phyloP scores from a whole-genome alignment of 2,329 filamentous ascomycete species.

The Lanzia echinophila region DNA sequence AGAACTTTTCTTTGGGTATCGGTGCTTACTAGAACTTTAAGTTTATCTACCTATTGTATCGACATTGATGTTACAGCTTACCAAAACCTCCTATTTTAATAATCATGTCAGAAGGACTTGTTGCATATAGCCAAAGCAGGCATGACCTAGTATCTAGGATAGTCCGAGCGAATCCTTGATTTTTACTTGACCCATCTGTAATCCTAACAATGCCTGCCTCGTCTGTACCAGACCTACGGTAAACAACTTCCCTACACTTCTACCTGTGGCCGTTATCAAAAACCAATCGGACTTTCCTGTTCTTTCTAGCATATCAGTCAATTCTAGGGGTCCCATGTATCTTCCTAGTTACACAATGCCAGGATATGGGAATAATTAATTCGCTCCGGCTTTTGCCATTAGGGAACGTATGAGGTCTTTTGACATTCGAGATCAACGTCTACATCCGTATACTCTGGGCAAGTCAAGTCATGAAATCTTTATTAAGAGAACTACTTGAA shows the following conservation, averaged over 20 bases:
- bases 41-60: background rate
- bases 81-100: background rate
- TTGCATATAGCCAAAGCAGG: background rate
- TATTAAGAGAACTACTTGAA: too few species aligned
- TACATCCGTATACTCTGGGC: too few species aligned
- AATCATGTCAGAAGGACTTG: background rate
- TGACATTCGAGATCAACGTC: too few species aligned
- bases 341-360: background rate
- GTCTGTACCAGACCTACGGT: slow-evolving; percentile 10
- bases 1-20: slow-evolving; percentile 1
- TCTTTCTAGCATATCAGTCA: background rate
- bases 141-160: too few species aligned
- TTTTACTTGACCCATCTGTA: too few species aligned
- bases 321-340: background rate
- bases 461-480: too few species aligned
- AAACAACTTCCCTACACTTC: slow-evolving; percentile 4
- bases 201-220: slow-evolving; percentile 9
- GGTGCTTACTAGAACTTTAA: slow-evolving; percentile 5
- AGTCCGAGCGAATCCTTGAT: slow-evolving; percentile 1
- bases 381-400: too few species aligned
- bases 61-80: background rate
- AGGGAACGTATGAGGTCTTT: too few species aligned
- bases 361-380: too few species aligned
- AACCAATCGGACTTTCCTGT: slow-evolving; percentile 6
- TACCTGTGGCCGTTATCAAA: background rate